Evolutionary conservation across 352 stramenopile genomes (phyloP).

Genomic region (Phytophthora rubi): DNA sequence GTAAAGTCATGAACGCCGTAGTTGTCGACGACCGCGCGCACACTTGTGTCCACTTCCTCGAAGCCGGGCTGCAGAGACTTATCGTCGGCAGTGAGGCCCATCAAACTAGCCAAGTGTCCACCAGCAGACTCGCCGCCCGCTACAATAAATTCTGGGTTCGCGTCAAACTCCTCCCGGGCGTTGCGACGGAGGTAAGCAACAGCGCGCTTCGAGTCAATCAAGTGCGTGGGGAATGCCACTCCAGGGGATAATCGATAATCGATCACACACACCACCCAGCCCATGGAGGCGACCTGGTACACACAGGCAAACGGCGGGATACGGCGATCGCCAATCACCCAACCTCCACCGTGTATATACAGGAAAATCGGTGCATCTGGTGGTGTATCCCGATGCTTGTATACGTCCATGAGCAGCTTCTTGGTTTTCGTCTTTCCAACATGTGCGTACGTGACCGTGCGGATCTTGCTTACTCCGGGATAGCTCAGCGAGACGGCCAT

Average conservation of each 20-base stretch:
- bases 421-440: conserved; percentile 61
- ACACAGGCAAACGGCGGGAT: conserved; percentile 56
- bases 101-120: conserved; percentile 57
- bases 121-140: conserved; percentile 69
- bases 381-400: conserved; percentile 45
- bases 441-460: conserved; percentile 56
- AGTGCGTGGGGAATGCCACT: conserved; percentile 60
- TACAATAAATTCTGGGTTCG: conserved; percentile 62
- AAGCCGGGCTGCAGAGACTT: conserved; percentile 64
- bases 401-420: conserved; percentile 72
- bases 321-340: conserved; percentile 63
- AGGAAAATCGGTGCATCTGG: conserved; percentile 68
- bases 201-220: conserved; percentile 72
- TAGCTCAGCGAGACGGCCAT: conserved; percentile 54
- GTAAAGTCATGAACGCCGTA: conserved; percentile 70
- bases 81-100: conserved; percentile 55
- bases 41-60: conserved; percentile 67
- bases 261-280: conserved; percentile 73
- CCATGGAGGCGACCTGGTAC: conserved; percentile 60
- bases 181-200: conserved; percentile 59
- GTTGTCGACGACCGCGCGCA: conserved; percentile 59
- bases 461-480: conserved; percentile 47
- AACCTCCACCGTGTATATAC: conserved; percentile 74
- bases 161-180: conserved; percentile 39
- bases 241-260: conserved; percentile 75